Evolutionary conservation across 345 rosid genomes (phyloP).

Genomic region (Salix suchowensis): DNA sequence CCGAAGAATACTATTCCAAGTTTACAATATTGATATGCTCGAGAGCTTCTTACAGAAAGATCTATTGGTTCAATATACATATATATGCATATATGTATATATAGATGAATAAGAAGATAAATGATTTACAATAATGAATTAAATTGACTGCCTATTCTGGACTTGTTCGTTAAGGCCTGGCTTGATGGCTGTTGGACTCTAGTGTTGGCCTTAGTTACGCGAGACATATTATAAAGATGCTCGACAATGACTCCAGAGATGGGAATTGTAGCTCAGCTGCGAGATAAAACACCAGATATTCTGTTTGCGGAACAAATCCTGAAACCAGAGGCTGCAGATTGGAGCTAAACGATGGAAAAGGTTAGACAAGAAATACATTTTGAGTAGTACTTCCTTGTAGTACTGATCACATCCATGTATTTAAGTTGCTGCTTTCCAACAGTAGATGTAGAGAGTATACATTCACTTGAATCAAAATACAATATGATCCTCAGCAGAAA

Average conservation of each 20-base stretch:
- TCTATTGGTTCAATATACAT: no score
- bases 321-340: slow-evolving; percentile 70
- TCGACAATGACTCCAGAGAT: slow-evolving; percentile 87
- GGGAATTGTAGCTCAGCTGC: slow-evolving; percentile 85
- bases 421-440: not conserved
- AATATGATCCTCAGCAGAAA: not conserved
- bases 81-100: no score
- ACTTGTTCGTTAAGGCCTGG: slow-evolving; percentile 50
- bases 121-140: no score
- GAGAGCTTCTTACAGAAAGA: no score
- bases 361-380: slow-evolving; percentile 22
- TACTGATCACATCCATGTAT: no score
- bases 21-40: no score
- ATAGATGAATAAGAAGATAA: no score
- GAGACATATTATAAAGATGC: slow-evolving; percentile 84
- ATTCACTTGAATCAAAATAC: not conserved
- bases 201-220: slow-evolving; percentile 63
- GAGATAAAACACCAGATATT: slow-evolving; percentile 87
- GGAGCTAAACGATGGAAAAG: slow-evolving; percentile 78
- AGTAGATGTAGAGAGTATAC: not conserved
- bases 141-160: no score
- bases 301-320: slow-evolving; percentile 79
- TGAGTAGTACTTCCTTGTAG: not conserved
- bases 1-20: no score
- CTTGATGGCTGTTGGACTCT: slow-evolving; percentile 86